These are phyloP conservation scores for Chlamydomonas applanata DNA, from an alignment of 139 green algal species.

Conservation along the genomic window DNA sequence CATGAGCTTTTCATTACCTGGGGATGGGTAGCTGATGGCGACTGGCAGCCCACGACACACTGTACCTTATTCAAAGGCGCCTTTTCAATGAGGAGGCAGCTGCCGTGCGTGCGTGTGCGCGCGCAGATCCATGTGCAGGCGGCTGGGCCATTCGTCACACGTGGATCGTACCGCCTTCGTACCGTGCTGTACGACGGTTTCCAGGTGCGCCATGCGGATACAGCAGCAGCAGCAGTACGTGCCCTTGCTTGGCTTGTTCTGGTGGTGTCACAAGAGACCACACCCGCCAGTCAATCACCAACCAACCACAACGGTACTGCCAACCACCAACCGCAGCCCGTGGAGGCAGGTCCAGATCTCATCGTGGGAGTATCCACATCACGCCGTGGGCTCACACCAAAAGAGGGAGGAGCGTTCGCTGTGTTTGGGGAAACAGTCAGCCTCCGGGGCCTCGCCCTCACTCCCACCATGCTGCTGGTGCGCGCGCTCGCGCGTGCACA, in stretches of 20 bases:
- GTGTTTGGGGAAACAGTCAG: slow-evolving; percentile 24
- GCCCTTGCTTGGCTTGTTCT: no score
- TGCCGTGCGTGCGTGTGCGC: not conserved
- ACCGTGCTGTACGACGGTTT: slow-evolving; percentile 60
- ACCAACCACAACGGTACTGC: no score
- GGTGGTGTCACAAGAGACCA: no score
- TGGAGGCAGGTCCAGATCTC: slow-evolving; percentile 32
- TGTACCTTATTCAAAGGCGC: no score
- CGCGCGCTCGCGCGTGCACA: slow-evolving; percentile 34
- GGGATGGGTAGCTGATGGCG: no score
- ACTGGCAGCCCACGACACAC: no score
- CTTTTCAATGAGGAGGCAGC: no score
- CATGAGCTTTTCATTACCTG: no score
- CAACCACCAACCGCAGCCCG: slow-evolving; percentile 16
- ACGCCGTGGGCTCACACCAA: not conserved
- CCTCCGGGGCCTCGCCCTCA: slow-evolving; percentile 30
- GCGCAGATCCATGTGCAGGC: slow-evolving; percentile 21
- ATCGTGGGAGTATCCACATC: slow-evolving; percentile 28
- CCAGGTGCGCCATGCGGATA: slow-evolving; percentile 23
- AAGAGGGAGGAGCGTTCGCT: not conserved
- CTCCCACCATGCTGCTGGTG: slow-evolving; percentile 42
- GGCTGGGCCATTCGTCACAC: slow-evolving; percentile 42
- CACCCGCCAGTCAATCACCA: no score
- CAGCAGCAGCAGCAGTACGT: no score
- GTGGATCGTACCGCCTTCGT: slow-evolving; percentile 45